phyloP scores from a whole-genome alignment of 495 filamentous ascomycete genomes.

The Penicillium pulvis region DNA sequence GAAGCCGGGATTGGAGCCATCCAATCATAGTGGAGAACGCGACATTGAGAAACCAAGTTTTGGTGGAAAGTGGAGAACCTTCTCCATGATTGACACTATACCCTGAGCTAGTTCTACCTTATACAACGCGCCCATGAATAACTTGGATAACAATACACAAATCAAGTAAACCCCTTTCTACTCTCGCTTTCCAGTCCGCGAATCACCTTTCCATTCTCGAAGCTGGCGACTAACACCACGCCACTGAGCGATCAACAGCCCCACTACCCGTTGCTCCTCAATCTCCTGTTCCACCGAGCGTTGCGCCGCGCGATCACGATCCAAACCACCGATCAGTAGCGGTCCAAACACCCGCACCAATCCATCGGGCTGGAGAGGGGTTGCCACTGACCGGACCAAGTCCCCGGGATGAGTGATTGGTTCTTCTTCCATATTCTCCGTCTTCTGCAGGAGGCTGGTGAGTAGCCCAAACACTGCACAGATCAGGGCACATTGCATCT shows the following conservation, averaged over 20 bases:
- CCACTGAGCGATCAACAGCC: conserved; percentile 41
- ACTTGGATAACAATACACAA: background rate
- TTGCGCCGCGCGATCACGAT: conserved; percentile 14
- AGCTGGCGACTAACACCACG: conserved; percentile 35
- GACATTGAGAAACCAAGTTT: background rate
- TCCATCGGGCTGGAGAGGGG: conserved; percentile 26
- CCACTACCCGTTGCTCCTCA: conserved; percentile 35
- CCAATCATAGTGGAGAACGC: conserved; percentile 14
- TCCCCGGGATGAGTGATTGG: conserved; percentile 14
- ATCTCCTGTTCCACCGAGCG: conserved; percentile 31
- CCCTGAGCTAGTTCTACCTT: too few species aligned
- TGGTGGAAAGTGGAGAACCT: background rate
- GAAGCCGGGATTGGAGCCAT: conserved; percentile 24
- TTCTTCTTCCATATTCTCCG: conserved; percentile 20
- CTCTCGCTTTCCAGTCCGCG: conserved; percentile 3
- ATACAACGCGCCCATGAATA: too few species aligned
- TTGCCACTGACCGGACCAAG: conserved; percentile 22
- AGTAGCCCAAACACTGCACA: conserved; percentile 46
- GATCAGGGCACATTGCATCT: conserved; percentile 44
- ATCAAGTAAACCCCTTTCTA: background rate
- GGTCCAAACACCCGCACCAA: conserved; percentile 39
- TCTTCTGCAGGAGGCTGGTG: conserved; percentile 30
- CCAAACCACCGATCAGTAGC: conserved; percentile 28
- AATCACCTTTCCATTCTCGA: conserved; percentile 26
- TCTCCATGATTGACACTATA: too few species aligned